Evolutionary conservation across 2,329 filamentous ascomycete species (phyloP).

Genomic region (Fusarium sambucinum): DNA sequence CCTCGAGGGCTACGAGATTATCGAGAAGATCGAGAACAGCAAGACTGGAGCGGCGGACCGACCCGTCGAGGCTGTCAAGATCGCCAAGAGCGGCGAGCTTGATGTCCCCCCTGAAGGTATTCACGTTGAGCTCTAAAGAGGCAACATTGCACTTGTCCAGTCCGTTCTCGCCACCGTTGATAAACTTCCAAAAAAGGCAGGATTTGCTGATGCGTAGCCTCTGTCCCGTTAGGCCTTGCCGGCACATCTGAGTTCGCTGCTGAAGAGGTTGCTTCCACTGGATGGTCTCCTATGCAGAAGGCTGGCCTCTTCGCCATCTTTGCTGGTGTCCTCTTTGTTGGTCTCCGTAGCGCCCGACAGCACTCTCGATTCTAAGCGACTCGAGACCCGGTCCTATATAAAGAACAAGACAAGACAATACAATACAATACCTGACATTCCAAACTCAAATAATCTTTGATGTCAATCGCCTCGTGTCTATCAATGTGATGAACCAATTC

Average conservation of each 20-base stretch:
- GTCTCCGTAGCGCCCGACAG: slow-evolving; percentile 40
- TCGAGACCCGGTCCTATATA: slow-evolving; percentile 8
- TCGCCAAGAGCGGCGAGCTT: slow-evolving; percentile 86
- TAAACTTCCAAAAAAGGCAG: slow-evolving; percentile 28
- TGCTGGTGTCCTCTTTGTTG: slow-evolving; percentile 40
- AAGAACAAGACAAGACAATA: slow-evolving; percentile 33
- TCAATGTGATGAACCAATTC: slow-evolving; percentile 1
- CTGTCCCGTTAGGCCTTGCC: slow-evolving; percentile 46
- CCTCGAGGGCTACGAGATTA: slow-evolving; percentile 84
- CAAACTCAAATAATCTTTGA: neutral
- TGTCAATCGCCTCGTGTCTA: neutral
- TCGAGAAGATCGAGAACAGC: slow-evolving; percentile 81
- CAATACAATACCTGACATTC: slow-evolving; percentile 23
- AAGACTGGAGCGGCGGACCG: slow-evolving; percentile 74
- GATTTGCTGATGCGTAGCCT: slow-evolving; percentile 53
- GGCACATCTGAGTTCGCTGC: slow-evolving; percentile 42
- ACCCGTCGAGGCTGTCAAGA: slow-evolving; percentile 77
- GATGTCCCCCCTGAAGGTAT: slow-evolving; percentile 91
- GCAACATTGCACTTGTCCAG: slow-evolving; percentile 47
- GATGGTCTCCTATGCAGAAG: slow-evolving; percentile 44
- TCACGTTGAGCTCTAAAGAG: slow-evolving; percentile 83
- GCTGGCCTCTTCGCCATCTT: slow-evolving; percentile 39
- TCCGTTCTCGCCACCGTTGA: slow-evolving; percentile 39
- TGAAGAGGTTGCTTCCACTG: slow-evolving; percentile 31
- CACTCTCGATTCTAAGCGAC: slow-evolving; percentile 36